phyloP scores from a whole-genome alignment of 2,329 filamentous ascomycete species.

The Penicillium sp. region DNA sequence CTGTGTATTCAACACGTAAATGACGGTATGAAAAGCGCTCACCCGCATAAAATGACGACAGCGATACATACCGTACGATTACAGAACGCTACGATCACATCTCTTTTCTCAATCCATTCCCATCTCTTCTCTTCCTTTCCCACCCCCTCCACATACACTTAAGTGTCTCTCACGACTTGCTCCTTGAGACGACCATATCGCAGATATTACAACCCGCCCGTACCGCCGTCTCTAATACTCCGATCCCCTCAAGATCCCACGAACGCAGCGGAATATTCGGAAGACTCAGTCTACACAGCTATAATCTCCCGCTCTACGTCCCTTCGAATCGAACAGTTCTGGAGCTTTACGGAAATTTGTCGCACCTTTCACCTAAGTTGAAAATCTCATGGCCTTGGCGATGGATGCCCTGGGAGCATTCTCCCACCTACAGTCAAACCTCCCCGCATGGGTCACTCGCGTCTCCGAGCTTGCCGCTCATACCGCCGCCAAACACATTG shows the following conservation, averaged over 20 bases:
- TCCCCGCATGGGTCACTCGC: slow-evolving; percentile 45
- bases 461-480: slow-evolving; percentile 44
- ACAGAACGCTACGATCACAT: slow-evolving; percentile 5
- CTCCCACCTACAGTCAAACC: slow-evolving; percentile 42
- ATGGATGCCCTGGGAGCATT: slow-evolving; percentile 48
- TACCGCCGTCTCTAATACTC: neutral
- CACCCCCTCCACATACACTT: slow-evolving; percentile 12
- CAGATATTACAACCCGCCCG: neutral
- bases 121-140: slow-evolving; percentile 4
- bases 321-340: neutral
- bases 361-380: neutral
- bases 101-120: slow-evolving; percentile 18
- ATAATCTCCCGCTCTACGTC: neutral
- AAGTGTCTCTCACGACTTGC: slow-evolving; percentile 13
- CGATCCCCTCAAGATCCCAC: slow-evolving; percentile 6
- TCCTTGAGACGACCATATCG: neutral
- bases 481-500: slow-evolving; percentile 40
- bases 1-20: neutral
- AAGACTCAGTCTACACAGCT: neutral
- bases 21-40: slow-evolving; percentile 7
- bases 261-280: slow-evolving; percentile 14
- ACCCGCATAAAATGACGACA: slow-evolving; percentile 2
- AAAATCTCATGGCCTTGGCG: slow-evolving; percentile 6
- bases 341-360: neutral
- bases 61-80: slow-evolving; percentile 10